Conservation (phyloP, 768 basidiomycete species). For the Mycena latifolia region DNA sequence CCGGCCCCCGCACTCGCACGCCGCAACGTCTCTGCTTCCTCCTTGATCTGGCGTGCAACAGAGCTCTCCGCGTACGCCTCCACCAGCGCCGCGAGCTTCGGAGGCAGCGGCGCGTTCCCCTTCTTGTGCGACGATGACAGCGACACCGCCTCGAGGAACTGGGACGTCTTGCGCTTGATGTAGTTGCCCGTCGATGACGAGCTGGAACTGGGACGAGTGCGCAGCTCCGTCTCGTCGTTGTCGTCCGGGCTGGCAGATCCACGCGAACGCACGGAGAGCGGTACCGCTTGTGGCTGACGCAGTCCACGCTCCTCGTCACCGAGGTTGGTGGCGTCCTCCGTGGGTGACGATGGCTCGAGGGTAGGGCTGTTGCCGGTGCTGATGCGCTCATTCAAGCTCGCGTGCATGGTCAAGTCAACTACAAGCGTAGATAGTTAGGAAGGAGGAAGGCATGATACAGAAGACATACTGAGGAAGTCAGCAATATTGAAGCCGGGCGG, state of each 20-base stretch:
- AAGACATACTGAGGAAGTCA: conserved; percentile 88
- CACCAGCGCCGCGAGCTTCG: conserved; percentile 79
- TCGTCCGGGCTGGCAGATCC: conserved; percentile 46
- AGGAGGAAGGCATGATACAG: background rate
- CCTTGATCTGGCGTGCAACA: conserved; percentile 70
- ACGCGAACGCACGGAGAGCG: conserved; percentile 55
- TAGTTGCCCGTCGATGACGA: conserved; percentile 57
- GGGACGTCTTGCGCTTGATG: conserved; percentile 80
- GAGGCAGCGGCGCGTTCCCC: conserved; percentile 54
- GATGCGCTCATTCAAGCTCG: conserved; percentile 51
- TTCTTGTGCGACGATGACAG: conserved; percentile 38
- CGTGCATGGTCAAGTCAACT: conserved; percentile 84
- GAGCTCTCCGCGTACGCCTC: conserved; percentile 76
- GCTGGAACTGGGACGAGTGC: conserved; percentile 57
- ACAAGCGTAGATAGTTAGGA: background rate
- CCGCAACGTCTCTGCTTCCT: conserved; percentile 67
- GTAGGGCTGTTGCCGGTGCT: conserved; percentile 55
- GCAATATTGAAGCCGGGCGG: conserved; percentile 97
- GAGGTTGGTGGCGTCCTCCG: conserved; percentile 57
- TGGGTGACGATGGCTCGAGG: conserved; percentile 52
- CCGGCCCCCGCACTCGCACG: conserved; percentile 51
- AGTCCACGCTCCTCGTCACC: conserved; percentile 81
- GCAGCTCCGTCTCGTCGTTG: conserved; percentile 65
- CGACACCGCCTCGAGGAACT: conserved; percentile 72
- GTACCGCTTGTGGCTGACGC: conserved; percentile 41